Conservation (phyloP, 345 rosid genomes). For the Murraya paniculata region DNA sequence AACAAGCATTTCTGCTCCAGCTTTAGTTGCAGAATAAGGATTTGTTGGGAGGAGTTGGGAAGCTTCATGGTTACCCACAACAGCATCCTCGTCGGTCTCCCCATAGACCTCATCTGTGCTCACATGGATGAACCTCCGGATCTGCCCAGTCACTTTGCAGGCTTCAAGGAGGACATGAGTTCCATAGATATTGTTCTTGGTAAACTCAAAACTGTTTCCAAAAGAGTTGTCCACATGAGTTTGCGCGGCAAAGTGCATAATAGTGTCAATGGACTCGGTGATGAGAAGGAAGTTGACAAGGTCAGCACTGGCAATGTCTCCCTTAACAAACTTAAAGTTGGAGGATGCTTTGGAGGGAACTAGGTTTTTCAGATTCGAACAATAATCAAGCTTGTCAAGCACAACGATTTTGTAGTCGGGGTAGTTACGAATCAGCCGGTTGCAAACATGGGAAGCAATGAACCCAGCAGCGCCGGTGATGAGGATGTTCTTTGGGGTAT, state of each 20-base stretch:
- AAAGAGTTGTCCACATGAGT: conserved; percentile 72
- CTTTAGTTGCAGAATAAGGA: conserved; percentile 69
- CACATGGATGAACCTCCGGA: conserved; percentile 66
- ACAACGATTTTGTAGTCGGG: conserved; percentile 61
- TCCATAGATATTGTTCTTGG: conserved; percentile 68
- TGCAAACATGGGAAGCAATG: conserved; percentile 71
- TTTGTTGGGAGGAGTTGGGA: conserved; percentile 72
- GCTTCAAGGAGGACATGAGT: conserved; percentile 74
- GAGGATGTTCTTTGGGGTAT: conserved; percentile 62
- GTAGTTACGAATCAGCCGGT: conserved; percentile 56
- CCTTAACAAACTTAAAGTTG: conserved; percentile 65
- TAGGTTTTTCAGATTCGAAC: conserved; percentile 60
- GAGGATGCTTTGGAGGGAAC: conserved; percentile 42
- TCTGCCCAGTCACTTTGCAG: conserved; percentile 62
- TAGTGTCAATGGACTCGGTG: conserved; percentile 65
- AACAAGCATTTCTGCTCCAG: conserved; percentile 76
- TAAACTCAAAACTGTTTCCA: conserved; percentile 71
- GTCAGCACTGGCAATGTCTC: conserved; percentile 68
- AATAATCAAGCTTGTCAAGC: conserved; percentile 73
- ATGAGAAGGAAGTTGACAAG: conserved; percentile 65
- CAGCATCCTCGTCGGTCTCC: conserved; percentile 71
- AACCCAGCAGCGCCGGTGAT: conserved; percentile 75
- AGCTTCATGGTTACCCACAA: conserved; percentile 70
- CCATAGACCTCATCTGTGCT: conserved; percentile 76
- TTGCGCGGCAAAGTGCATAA: conserved; percentile 77